Base-by-base conservation (phyloP, 306 rosid genomes). In the Medicago truncatula region DNA sequence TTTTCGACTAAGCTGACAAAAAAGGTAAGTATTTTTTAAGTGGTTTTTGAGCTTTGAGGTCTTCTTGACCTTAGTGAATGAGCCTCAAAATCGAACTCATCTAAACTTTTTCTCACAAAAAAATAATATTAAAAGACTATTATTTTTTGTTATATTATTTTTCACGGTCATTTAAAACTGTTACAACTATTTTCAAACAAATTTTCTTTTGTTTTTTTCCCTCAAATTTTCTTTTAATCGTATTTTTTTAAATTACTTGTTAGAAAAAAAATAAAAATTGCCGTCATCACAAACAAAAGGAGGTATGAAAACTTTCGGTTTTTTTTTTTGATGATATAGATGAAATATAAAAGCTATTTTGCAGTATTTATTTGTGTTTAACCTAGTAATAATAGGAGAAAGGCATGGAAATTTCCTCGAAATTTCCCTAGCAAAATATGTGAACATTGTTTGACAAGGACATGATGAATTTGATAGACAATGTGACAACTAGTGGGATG, bases 321-420 rank as follows among this genome's bases (percentile, higher is more conserved):
- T 9, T 25, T 1, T 25, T 3, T 3, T 31, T 43, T 43, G 9
- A 11, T 43, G 10, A 43, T 50, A 50, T 7, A 50, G 9, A 15
- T 6, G 5, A 50, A 50, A 15, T 50, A n/a, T n/a, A 50, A 15
- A 50, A n/a, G 9, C 17, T 15, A 50, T n/a, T 15, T 16, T n/a
- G 16, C 7, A 50, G 20, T 16, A 50, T 14, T 50, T 50, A 50
- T 15, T 16, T 16, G 1, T 52, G 25, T 68, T 20, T 59, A 34
- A 14, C 59, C 28, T 25, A 25, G 20, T 52, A 20, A 39, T 36
- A 56, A 49, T 38, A 3, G 58, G 36, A n/a, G 17, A 49, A 67
- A 20, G 60, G 66, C 43, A 31, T 34, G 0, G 80, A 68, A 81
- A 75, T 50, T 81, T 81, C 80, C 76, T 25, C 0, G 84, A 68